Evolutionary conservation across 768 basidiomycete species (phyloP).

Genomic region (Suillus plorans): DNA sequence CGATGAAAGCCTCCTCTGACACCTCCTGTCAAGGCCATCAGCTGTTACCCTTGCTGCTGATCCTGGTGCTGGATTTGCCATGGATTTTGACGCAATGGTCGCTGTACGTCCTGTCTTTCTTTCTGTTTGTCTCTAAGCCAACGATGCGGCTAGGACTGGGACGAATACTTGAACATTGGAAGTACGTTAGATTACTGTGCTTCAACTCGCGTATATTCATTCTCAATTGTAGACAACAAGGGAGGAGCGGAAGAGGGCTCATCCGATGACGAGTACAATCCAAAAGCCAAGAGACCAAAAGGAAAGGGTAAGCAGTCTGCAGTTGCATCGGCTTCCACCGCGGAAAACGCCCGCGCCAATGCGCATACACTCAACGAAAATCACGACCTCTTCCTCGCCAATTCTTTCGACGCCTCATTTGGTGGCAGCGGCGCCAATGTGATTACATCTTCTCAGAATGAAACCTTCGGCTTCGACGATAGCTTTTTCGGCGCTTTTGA

Average conservation of each 20-base stretch:
- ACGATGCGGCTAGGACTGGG: conserved; percentile 51
- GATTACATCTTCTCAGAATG: conserved; percentile 57
- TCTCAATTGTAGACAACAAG: conserved; percentile 6
- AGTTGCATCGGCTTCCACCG: conserved; percentile 23
- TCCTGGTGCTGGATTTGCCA: conserved; percentile 44
- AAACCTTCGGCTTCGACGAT: conserved; percentile 50
- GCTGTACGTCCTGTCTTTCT: conserved; percentile 40
- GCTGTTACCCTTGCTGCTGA: conserved; percentile 55
- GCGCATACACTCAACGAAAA: conserved; percentile 70
- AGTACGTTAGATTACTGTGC: conserved; percentile 29
- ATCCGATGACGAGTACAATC: conserved; percentile 53
- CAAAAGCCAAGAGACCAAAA: conserved; percentile 29
- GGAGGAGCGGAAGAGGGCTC: conserved; percentile 28
- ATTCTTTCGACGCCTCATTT: conserved; percentile 65
- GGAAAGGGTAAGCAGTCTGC: conserved; percentile 27
- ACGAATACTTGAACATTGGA: conserved; percentile 53
- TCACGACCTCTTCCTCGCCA: conserved; percentile 63
- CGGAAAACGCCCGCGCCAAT: conserved; percentile 50
- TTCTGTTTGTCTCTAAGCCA: background rate
- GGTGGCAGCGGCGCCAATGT: conserved; percentile 35
- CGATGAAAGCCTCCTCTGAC: conserved; percentile 2
- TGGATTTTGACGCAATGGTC: conserved; percentile 68
- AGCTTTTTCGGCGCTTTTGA: conserved; percentile 53
- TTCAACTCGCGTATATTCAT: background rate
- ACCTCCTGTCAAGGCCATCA: conserved; percentile 38